Evolutionary conservation across 2,329 filamentous ascomycete genomes (phyloP), one percentile per base, ranked within the genome.

Genomic region (Penicillium griseofulvum): DNA sequence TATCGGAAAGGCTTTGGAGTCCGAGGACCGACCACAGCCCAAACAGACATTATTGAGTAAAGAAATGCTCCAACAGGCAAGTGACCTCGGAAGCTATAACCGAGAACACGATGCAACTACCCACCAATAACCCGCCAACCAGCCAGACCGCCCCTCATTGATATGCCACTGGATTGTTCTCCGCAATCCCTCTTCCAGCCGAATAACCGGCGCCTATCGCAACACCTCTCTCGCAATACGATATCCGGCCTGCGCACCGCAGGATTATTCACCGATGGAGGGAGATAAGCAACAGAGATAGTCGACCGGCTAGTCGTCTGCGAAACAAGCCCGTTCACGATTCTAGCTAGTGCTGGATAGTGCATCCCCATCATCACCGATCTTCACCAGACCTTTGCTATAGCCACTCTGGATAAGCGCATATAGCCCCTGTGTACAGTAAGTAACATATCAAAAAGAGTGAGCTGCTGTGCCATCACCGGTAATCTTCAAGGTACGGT

Each of bases 381-480:
- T 64, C 51, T 71, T 72, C 17, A 71, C 65, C 2, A 68, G 67
- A 4, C 39, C 47, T 11, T 62, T 54, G 6, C 54, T 60, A 50
- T 60, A 68, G 19, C 63, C 61, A 26, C 60, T 66, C 11, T 64
- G 62, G 69, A 72, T 71, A 5, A 72, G 58, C 2, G 39, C 33
- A 39, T 66, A 60, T 16, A 72, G 62, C 0, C 68, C 69, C n/a
- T 64, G 56, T 46, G 68, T 54, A 29, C 68, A 65, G 54, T 71
- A 68, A 17, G 66, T 59, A 10, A 71, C 59, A 54, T 66, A 71
- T 45, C 71, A 68, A 51, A 71, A 71, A 10, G 66, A 70, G 37
- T 67, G 58, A 39, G 69, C 71, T 9, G 68, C 62, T 7, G 55
- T 58, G 22, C 68, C 69, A 39, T 70, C 66, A 12, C 68, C 69